Evolutionary conservation across 2,329 filamentous ascomycete genomes (phyloP), one percentile per base, ranked within the genome.

Genomic region (Phialemonium atrogriseum): DNA sequence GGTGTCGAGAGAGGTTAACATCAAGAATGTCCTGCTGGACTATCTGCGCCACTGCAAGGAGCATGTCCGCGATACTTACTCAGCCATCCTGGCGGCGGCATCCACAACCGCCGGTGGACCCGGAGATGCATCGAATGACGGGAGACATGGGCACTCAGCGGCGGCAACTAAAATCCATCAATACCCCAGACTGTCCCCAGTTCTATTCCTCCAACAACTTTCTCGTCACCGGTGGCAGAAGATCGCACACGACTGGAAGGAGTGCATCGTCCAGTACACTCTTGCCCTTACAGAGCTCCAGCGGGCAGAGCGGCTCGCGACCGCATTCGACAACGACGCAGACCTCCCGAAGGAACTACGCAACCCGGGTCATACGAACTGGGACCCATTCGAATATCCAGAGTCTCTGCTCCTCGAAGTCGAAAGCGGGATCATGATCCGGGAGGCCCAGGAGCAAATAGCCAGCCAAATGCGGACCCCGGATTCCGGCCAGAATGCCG

Each of bases 361-460:
- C 3, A 77, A 77, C 34, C 11, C 40, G 0, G 77, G 76, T 0
- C 74, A 78, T 38, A 41, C 45, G 2, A 70, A 68, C 8, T 84
- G 77, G 74, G 42, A 65, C 5, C 65, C 69, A 0, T 8, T 46
- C 0, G 37, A 68, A 0, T 54, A 60, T 22, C 76, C 79, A 0
- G 79, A 84, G 14, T 75, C 62, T 37, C 55, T 85, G 0, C 52
- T 86, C 0, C 37, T 85, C 0, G 79, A 85, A 46, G 57, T 79
- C 1, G 79, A 85, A 32, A 73, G 64, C 20, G 64, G 67, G 1
- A 60, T 85, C 2, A 45, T 76, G 7, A 75, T 86, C 7, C 67
- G 82, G 0, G 46, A 60, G 0, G 65, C 73, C 0, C 79, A 85
- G 44, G 59, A 67, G 3, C 47, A 67, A 2, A 74, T 85, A 30